phyloP scores from a whole-genome alignment of 257 asterid species.

The Lantana camara region DNA sequence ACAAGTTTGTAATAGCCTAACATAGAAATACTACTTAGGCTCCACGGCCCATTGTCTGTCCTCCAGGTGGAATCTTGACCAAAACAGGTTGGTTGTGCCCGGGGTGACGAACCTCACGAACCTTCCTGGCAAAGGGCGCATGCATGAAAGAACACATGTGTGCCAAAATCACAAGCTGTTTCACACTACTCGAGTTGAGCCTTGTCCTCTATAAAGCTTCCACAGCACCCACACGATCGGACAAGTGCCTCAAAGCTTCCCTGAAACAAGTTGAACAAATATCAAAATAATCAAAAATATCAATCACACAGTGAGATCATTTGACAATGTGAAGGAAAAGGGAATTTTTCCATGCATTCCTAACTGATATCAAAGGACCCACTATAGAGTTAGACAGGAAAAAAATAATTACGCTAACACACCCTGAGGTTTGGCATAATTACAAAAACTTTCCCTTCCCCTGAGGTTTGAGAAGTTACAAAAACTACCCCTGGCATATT shows the following conservation, averaged over 20 bases:
- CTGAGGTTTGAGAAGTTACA: too few species aligned
- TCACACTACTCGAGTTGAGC: constrained; percentile 83
- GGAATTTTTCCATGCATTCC: too few species aligned
- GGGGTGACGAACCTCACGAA: constrained; percentile 95
- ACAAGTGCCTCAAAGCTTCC: constrained; percentile 80
- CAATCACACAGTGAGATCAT: not conserved
- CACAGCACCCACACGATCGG: constrained; percentile 77
- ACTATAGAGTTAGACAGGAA: too few species aligned
- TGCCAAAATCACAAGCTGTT: constrained; percentile 73
- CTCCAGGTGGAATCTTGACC: constrained; percentile 79
- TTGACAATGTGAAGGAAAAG: too few species aligned
- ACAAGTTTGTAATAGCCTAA: not conserved
- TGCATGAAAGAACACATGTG: constrained; percentile 80
- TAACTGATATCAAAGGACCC: too few species aligned
- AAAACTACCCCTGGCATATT: too few species aligned
- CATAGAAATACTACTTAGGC: constrained; percentile 24
- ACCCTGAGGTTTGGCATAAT: too few species aligned
- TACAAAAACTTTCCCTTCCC: too few species aligned
- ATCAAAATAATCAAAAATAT: not conserved
- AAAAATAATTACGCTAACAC: too few species aligned
- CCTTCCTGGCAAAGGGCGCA: constrained; percentile 99
- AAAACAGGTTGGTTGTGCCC: constrained; percentile 65
- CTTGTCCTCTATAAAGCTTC: constrained; percentile 67
- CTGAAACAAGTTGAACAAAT: constrained; percentile 37
- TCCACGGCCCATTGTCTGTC: constrained; percentile 77